Conservation (phyloP, 2,329 filamentous ascomycete genomes). For the Colletotrichum euphorbiae region DNA sequence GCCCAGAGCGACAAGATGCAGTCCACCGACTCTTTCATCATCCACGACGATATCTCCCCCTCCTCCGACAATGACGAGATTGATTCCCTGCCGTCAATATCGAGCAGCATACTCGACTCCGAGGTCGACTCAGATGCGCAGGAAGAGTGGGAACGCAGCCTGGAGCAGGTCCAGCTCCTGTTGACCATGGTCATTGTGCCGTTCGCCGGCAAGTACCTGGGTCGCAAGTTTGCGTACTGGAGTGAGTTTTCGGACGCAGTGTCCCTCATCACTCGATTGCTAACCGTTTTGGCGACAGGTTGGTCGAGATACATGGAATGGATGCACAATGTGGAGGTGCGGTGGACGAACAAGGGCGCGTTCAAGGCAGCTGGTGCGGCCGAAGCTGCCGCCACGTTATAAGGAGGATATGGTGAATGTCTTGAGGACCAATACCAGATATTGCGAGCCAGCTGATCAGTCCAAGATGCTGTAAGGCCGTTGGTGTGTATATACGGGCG, state of each 20-base stretch:
- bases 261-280: neutral
- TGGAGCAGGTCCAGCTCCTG: slow-evolving; percentile 93
- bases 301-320: slow-evolving; percentile 96
- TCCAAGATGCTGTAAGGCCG: neutral
- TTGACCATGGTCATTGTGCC: slow-evolving; percentile 95
- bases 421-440: neutral
- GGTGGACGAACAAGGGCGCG: slow-evolving; percentile 69
- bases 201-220: slow-evolving; percentile 94
- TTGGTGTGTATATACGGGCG: slow-evolving; percentile 27
- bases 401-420: slow-evolving; percentile 40
- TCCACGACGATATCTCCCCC: slow-evolving; percentile 57
- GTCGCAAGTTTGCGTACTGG: slow-evolving; percentile 95
- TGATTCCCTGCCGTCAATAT: slow-evolving; percentile 73
- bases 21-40: slow-evolving; percentile 62
- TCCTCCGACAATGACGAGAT: slow-evolving; percentile 68
- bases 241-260: slow-evolving; percentile 66
- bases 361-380: slow-evolving; percentile 74
- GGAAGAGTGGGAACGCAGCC: slow-evolving; percentile 91
- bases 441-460: neutral
- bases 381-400: slow-evolving; percentile 69
- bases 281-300: slow-evolving; percentile 62
- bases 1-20: slow-evolving; percentile 47
- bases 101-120: slow-evolving; percentile 58
- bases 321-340: slow-evolving; percentile 84
- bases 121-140: slow-evolving; percentile 86